Evolutionary conservation across 208 protist species (phyloP).

Genomic region (Leptomonas pyrrhocoris): DNA sequence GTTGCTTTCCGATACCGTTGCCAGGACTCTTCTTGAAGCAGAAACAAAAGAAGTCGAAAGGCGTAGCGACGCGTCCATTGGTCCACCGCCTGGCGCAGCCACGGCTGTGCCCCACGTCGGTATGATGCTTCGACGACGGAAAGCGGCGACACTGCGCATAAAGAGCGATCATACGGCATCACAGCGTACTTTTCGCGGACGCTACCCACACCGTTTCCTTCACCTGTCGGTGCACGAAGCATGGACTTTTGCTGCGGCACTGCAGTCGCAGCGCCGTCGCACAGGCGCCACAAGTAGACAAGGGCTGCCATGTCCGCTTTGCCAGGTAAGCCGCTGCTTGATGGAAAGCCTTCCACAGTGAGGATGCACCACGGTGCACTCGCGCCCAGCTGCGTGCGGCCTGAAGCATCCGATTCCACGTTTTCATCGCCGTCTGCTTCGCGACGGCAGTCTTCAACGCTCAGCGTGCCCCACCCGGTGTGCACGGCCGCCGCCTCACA

Average conservation of each 20-base stretch:
- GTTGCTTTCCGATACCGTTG: not conserved
- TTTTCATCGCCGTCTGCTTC: not conserved
- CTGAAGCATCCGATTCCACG: not conserved
- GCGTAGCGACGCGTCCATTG: conserved; percentile 28
- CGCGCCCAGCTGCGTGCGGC: too few species aligned
- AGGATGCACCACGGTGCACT: conserved; percentile 21
- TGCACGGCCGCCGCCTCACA: conserved; percentile 27
- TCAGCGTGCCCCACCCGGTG: conserved; percentile 11
- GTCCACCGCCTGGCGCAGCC: conserved; percentile 16
- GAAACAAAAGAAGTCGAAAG: conserved; percentile 23
- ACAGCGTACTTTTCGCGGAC: not conserved
- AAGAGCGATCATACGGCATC: not conserved
- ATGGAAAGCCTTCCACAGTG: not conserved
- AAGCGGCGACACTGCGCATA: conserved; percentile 7
- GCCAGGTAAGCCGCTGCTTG: not conserved
- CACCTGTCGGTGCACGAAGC: too few species aligned
- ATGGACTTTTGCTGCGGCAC: too few species aligned
- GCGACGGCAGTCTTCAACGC: conserved; percentile 6
- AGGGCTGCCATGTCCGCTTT: not conserved
- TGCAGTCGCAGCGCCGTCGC: not conserved
- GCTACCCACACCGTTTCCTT: not conserved
- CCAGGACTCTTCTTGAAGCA: conserved; percentile 18
- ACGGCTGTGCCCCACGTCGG: not conserved
- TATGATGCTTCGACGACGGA: too few species aligned
- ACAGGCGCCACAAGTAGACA: conserved; percentile 3